phyloP scores from a whole-genome alignment of 2,329 filamentous ascomycete genomes.

The Aspergillus sp. region DNA sequence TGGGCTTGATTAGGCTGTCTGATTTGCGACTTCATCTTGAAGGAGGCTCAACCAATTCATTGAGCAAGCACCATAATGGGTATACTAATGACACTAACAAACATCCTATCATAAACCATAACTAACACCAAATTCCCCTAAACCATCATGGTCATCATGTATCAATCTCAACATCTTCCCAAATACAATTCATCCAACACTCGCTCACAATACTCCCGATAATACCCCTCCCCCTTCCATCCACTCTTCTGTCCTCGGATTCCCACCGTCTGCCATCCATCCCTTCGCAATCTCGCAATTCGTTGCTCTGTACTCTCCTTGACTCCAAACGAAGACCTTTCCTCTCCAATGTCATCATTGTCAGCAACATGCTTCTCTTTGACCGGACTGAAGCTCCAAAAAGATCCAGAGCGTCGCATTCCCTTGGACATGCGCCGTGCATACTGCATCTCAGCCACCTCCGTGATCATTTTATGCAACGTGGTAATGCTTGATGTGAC shows the following conservation, averaged over 20 bases:
- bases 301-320: background rate
- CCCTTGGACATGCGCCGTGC: constrained; percentile 27
- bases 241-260: background rate
- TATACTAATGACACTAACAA: background rate
- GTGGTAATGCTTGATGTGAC: constrained; percentile 30
- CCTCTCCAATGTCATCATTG: background rate
- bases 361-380: constrained; percentile 10
- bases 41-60: too few species aligned
- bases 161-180: background rate
- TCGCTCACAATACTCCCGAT: background rate
- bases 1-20: background rate
- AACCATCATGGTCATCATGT: background rate
- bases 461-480: constrained; percentile 30
- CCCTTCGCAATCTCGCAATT: background rate
- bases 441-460: constrained; percentile 28
- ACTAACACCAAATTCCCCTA: background rate
- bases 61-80: too few species aligned
- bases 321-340: background rate
- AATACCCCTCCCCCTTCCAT: background rate
- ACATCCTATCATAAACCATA: background rate
- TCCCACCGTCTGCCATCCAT: background rate
- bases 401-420: constrained; percentile 37
- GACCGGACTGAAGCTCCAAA: constrained; percentile 43
- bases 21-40: too few species aligned
- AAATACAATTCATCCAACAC: constrained; percentile 2